A percentile compares a stretch with the other conserved stretches of the same genome.
Conservation (phyloP, 345 rosid genomes). For the Populus simonii region DNA sequence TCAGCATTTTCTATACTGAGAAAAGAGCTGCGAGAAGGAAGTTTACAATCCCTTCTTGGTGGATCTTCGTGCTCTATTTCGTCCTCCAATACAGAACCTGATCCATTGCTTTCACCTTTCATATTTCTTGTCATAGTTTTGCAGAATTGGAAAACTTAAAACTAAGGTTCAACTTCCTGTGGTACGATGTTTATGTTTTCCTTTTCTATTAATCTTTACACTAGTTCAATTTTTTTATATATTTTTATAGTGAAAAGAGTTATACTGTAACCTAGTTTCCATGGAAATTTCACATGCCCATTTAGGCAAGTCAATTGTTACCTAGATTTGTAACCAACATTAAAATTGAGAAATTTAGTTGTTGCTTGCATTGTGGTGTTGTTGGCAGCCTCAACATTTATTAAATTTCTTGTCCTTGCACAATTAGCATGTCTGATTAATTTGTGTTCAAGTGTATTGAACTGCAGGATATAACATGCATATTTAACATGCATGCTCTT, state of each 20-base stretch:
- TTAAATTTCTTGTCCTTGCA: too few relatives aligned
- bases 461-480: too few relatives aligned
- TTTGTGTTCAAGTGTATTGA: too few relatives aligned
- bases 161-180: slow-evolving; percentile 15
- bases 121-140: slow-evolving; percentile 25
- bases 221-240: too few relatives aligned
- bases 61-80: slow-evolving; percentile 54
- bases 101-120: slow-evolving; percentile 68
- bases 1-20: slow-evolving; percentile 57
- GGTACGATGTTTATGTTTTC: slow-evolving; percentile 7
- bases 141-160: neutral
- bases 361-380: neutral
- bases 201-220: too few relatives aligned
- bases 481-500: too few relatives aligned
- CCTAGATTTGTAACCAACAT: neutral
- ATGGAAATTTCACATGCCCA: neutral
- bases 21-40: slow-evolving; percentile 67
- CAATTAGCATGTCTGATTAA: too few relatives aligned
- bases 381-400: neutral
- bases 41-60: slow-evolving; percentile 58
- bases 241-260: neutral
- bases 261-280: neutral
- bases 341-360: neutral
- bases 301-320: neutral
- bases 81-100: slow-evolving; percentile 55